Evolutionary conservation across 371 early-diverging fungal genomes (phyloP).

Genomic region (Conidiobolus incongruus): DNA sequence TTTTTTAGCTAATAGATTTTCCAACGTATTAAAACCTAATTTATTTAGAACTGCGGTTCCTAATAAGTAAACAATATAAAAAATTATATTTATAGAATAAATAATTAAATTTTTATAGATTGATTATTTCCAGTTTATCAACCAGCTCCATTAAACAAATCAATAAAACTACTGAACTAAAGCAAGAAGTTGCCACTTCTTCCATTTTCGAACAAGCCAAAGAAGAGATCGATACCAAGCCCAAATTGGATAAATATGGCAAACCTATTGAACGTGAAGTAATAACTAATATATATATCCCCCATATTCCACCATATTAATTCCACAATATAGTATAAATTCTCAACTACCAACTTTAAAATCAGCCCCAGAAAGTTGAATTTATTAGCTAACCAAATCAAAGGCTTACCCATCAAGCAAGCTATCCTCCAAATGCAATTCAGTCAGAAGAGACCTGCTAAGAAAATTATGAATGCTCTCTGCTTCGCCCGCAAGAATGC

Average conservation of each 20-base stretch:
- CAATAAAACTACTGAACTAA: too few relatives aligned
- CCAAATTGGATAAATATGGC: too few relatives aligned
- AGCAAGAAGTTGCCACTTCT: too few relatives aligned
- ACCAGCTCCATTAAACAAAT: too few relatives aligned
- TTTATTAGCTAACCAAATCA: conserved; percentile 65
- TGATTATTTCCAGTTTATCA: too few relatives aligned
- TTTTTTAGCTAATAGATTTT: too few relatives aligned
- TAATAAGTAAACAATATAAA: too few relatives aligned
- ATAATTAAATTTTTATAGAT: too few relatives aligned
- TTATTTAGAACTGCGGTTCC: too few relatives aligned
- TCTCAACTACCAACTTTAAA: conserved; percentile 46
- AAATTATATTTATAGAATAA: too few relatives aligned
- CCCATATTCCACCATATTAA: not conserved
- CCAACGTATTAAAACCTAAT: too few relatives aligned
- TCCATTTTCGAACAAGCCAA: not conserved
- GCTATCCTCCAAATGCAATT: conserved; percentile 78
- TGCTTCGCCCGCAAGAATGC: conserved; percentile 53
- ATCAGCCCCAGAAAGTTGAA: conserved; percentile 59
- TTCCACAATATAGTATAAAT: conserved; percentile 22
- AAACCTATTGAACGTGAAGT: conserved; percentile 1
- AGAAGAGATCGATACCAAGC: not conserved
- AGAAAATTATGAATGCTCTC: conserved; percentile 37
- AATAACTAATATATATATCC: not conserved
- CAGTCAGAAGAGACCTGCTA: conserved; percentile 49
- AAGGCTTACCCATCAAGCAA: conserved; percentile 45